Evolutionary conservation across 1,284 basidiomycete genomes (phyloP).

Genomic region (Grifola frondosa): DNA sequence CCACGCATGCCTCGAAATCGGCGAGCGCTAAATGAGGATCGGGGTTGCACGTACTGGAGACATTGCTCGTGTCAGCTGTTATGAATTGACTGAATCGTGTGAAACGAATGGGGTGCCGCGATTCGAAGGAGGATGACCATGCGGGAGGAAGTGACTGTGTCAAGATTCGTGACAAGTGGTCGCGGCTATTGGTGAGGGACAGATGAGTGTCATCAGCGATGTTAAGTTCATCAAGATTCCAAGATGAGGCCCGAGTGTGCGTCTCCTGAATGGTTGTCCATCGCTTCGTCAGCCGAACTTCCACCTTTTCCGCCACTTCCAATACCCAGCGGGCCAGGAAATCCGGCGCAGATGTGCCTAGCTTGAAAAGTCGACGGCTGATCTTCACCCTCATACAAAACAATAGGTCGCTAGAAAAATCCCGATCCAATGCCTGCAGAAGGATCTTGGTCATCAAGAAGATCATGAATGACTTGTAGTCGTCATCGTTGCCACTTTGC

Average conservation of each 20-base stretch:
- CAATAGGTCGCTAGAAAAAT: conserved; percentile 16
- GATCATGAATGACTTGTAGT: conserved; percentile 50
- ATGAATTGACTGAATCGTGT: too few species aligned
- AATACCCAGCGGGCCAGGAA: conserved; percentile 18
- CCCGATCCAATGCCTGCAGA: background rate
- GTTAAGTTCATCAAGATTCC: background rate
- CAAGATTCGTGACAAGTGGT: background rate
- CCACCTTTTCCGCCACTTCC: conserved; percentile 10
- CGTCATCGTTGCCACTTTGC: conserved; percentile 6
- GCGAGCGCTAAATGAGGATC: too few species aligned
- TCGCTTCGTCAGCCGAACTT: conserved; percentile 24
- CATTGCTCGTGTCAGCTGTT: too few species aligned
- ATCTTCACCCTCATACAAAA: conserved; percentile 34
- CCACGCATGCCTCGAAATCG: too few species aligned
- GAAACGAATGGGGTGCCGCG: conserved; percentile 27
- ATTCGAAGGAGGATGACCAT: background rate
- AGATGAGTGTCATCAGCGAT: background rate
- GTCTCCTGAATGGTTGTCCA: conserved; percentile 32
- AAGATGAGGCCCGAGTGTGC: conserved; percentile 11
- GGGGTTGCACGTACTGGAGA: too few species aligned
- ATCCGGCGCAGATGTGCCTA: conserved; percentile 22
- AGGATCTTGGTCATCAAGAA: conserved; percentile 24
- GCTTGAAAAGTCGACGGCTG: conserved; percentile 37
- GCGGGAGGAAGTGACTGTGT: too few species aligned
- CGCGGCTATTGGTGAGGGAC: background rate